phyloP scores from a whole-genome alignment of 2,329 filamentous ascomycete species.

The Cladosporium sp. region DNA sequence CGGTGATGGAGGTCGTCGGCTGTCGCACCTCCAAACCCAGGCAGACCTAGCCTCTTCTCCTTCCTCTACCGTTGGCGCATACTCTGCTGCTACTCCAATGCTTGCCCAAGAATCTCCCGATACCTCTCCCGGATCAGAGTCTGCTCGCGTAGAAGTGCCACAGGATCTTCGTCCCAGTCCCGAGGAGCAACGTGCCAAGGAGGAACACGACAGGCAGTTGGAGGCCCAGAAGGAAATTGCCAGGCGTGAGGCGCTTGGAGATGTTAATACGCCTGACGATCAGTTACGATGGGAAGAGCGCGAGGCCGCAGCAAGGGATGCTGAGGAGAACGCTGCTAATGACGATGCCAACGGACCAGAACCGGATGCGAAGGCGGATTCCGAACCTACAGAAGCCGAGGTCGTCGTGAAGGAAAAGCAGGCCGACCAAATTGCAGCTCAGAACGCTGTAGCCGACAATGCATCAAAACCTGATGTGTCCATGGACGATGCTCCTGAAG shows the following conservation, averaged over 20 bases:
- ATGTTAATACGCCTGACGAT: conserved; percentile 52
- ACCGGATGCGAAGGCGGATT: conserved; percentile 17
- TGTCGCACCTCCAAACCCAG: conserved; percentile 24
- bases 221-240: conserved; percentile 46
- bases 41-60: conserved; percentile 42
- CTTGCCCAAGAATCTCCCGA: conserved; percentile 47
- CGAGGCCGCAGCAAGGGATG: conserved; percentile 29
- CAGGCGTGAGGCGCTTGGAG: conserved; percentile 37
- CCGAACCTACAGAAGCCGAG: conserved; percentile 23
- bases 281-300: conserved; percentile 51
- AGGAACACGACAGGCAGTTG: conserved; percentile 50
- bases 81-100: conserved; percentile 68
- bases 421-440: conserved; percentile 5
- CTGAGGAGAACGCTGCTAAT: conserved; percentile 40
- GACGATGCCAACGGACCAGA: conserved; percentile 26
- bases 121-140: conserved; percentile 30
- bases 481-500: background rate
- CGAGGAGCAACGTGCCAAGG: conserved; percentile 43
- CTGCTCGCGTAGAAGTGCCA: conserved; percentile 22
- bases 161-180: conserved; percentile 32
- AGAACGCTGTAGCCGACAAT: background rate
- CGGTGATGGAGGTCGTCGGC: conserved; percentile 34
- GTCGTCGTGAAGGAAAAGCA: conserved; percentile 20
- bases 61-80: conserved; percentile 62
- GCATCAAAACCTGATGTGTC: background rate